Evolutionary conservation across 2,329 filamentous ascomycete species (phyloP).

Genomic region (Truncatella angustata): DNA sequence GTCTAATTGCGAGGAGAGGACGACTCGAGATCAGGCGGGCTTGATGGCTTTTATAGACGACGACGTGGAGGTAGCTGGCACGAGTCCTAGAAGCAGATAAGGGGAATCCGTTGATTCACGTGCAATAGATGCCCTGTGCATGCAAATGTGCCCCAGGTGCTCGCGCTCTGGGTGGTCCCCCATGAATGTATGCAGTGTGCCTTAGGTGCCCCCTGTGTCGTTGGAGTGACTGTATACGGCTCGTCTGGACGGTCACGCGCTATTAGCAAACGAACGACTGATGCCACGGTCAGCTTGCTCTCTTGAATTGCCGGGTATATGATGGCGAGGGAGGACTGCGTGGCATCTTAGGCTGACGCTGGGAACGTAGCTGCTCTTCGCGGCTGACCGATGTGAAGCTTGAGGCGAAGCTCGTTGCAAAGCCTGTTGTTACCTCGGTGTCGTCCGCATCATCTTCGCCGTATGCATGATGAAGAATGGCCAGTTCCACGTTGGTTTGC

Average conservation of each 20-base stretch:
- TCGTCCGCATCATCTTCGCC: background rate
- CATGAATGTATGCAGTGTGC: background rate
- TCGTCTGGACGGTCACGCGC: background rate
- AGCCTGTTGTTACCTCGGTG: background rate
- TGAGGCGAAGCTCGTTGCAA: background rate
- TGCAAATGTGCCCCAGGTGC: background rate
- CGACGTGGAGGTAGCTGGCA: background rate
- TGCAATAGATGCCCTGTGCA: background rate
- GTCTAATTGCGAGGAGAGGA: no score
- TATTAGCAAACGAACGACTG: background rate
- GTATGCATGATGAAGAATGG: background rate
- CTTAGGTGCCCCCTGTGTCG: background rate
- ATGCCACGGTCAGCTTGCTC: background rate
- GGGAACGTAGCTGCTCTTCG: background rate
- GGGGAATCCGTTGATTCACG: background rate
- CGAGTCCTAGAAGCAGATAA: background rate
- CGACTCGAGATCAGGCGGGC: no score
- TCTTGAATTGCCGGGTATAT: constrained; percentile 1
- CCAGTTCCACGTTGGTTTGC: background rate
- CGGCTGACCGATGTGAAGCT: background rate
- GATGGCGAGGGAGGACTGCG: background rate
- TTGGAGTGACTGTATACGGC: background rate
- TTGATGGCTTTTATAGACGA: no score
- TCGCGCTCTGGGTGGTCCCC: background rate
- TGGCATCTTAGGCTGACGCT: background rate